A percentile compares a stretch with the other conserved stretches of the same genome.
These are phyloP conservation scores for Metschnikowia anglica DNA, from an alignment of 805 yeast genomes.

Conservation along the genomic window DNA sequence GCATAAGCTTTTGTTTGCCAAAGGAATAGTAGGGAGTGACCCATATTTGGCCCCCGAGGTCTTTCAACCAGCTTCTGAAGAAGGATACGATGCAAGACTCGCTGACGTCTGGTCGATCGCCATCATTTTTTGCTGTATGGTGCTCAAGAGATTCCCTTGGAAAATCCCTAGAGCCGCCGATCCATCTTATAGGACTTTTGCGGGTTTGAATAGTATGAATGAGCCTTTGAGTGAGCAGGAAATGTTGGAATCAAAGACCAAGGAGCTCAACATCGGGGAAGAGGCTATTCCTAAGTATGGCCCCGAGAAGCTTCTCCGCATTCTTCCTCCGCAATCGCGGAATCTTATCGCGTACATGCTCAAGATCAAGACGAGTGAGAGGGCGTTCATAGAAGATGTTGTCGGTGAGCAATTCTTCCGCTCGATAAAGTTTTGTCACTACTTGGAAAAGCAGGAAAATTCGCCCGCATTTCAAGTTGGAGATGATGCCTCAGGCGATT, in stretches of 20 bases:
- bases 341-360: conserved; percentile 65
- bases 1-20: conserved; percentile 57
- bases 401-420: conserved; percentile 56
- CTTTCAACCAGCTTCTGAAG: conserved; percentile 36
- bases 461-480: conserved; percentile 8
- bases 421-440: conserved; percentile 55
- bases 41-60: conserved; percentile 96
- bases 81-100: conserved; percentile 77
- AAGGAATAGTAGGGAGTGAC: conserved; percentile 92
- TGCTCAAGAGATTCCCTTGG: conserved; percentile 90
- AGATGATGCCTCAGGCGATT: not conserved
- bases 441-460: conserved; percentile 18
- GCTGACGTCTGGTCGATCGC: conserved; percentile 95
- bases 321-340: conserved; percentile 69
- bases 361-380: conserved; percentile 51
- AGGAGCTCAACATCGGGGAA: conserved; percentile 15
- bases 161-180: conserved; percentile 81
- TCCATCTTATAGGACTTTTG: conserved; percentile 69
- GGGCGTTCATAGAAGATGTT: conserved; percentile 61
- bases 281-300: conserved; percentile 41
- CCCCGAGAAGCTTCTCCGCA: conserved; percentile 66
- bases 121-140: conserved; percentile 88
- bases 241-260: conserved; percentile 13
- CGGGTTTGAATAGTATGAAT: conserved; percentile 15
- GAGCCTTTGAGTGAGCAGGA: conserved; percentile 16